Evolutionary conservation across 2,329 filamentous ascomycete genomes (phyloP).

Genomic region (Pseudogymnoascus verrucosus): DNA sequence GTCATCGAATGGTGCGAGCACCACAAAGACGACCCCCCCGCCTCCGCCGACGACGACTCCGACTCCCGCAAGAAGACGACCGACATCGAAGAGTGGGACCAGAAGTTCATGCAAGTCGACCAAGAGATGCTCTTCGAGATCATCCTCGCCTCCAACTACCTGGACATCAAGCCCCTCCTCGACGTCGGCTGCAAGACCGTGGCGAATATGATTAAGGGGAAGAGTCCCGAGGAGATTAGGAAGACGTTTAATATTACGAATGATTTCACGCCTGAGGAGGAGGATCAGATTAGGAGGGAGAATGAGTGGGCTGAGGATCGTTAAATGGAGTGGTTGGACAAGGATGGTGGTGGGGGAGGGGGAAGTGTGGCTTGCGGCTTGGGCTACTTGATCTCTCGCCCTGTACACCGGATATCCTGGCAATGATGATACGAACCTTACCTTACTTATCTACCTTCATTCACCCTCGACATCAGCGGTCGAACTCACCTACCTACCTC

Average conservation of each 20-base stretch:
- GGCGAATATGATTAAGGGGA: conserved; percentile 99
- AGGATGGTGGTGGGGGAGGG: not conserved
- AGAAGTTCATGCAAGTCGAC: conserved; percentile 99
- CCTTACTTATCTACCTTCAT: not conserved
- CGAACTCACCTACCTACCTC: not conserved
- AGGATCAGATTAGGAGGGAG: conserved; percentile 91
- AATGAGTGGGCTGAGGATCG: conserved; percentile 88
- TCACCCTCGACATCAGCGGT: not conserved
- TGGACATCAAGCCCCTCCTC: conserved; percentile 96
- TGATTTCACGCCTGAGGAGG: conserved; percentile 97
- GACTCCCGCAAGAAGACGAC: conserved; percentile 97
- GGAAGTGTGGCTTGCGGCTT: not conserved
- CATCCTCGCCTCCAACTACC: conserved; percentile 95
- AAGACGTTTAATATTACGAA: conserved; percentile 99
- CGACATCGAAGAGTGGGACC: conserved; percentile 98
- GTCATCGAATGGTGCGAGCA: conserved; percentile 98
- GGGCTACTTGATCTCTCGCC: too few species aligned
- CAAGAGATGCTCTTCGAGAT: conserved; percentile 99
- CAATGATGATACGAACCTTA: not conserved
- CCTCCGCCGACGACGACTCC: conserved; percentile 76
- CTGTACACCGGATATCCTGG: not conserved
- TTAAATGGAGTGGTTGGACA: conserved; percentile 35
- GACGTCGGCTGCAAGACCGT: conserved; percentile 99
- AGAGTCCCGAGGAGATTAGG: conserved; percentile 96
- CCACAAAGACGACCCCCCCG: conserved; percentile 82